Percentiles rank a stretch among this genome's conserved stretches.
phyloP scores from a whole-genome alignment of 23 red algal genomes.

The Gracilariopsis chorda region DNA sequence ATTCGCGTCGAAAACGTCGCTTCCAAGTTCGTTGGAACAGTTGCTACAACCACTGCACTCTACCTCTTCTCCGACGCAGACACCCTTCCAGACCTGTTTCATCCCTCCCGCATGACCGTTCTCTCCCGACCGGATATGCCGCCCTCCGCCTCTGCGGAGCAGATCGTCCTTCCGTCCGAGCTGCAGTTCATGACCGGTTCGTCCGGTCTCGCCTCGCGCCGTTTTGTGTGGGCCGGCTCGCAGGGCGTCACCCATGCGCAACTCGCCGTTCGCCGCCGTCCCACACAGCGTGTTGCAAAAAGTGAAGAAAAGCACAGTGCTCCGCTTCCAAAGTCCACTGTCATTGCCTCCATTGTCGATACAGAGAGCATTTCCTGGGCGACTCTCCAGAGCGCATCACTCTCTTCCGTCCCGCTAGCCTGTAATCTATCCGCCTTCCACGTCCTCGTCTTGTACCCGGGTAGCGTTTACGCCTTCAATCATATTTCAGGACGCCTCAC shows the following conservation, averaged over 20 bases:
- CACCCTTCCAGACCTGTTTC: slow-evolving; percentile 15
- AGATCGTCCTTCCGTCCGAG: slow-evolving; percentile 17
- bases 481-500: slow-evolving; percentile 55
- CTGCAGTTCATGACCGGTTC: slow-evolving; percentile 60
- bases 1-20: slow-evolving; percentile 58
- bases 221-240: slow-evolving; percentile 56
- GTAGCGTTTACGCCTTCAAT: slow-evolving; percentile 62
- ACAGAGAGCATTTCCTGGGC: slow-evolving; percentile 30
- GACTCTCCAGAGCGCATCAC: slow-evolving; percentile 7
- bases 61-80: slow-evolving; percentile 54
- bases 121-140: slow-evolving; percentile 6
- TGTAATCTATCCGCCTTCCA: slow-evolving; percentile 63
- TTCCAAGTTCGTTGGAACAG: slow-evolving; percentile 37
- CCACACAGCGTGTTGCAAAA: background rate
- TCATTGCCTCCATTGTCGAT: slow-evolving; percentile 35
- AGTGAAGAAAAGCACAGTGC: background rate
- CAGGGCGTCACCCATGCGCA: slow-evolving; percentile 49
- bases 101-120: background rate
- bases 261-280: slow-evolving; percentile 24
- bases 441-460: slow-evolving; percentile 51
- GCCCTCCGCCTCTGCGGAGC: background rate
- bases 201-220: slow-evolving; percentile 33
- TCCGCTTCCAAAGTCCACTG: background rate
- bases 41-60: slow-evolving; percentile 34
- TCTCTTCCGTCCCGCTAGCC: slow-evolving; percentile 32